Base-by-base conservation (phyloP, 768 basidiomycete species). In the Paxillus rubicundulus region DNA sequence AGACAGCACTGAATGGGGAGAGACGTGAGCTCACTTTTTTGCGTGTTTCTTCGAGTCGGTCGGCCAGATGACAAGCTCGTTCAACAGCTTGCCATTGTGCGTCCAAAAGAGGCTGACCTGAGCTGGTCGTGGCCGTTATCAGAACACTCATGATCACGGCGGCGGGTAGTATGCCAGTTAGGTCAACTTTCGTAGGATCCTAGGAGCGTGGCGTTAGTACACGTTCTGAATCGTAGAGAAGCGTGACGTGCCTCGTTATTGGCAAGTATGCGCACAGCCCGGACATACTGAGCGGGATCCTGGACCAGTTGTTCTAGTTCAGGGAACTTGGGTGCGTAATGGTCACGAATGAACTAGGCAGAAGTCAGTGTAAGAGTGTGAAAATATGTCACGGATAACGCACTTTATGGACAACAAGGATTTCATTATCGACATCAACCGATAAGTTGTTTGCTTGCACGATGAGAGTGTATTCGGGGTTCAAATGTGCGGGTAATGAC, bases 391-490 rank as follows among this genome's bases (percentile, higher is more conserved):
- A 41, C 49, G 14, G 32, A 24, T 36, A 13, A 64, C 71, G 57
- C 61, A 81, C 93, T 79, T 99, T 99, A 75, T 99, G 92, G 1
- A 99, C 95, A 30, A 99, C 79, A 33, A 99, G 77, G 49, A 98
- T 92, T 70, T 99, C 97, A 61, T 99, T 99, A 72, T 99, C 97
- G 5, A 98, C 86, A 62, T 99, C 97, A 39, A 99, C 97, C 2
- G 94, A 92, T 52, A 98, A 76, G 70, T 99, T 99, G 75, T 99
- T 99, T 21, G 97, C 92, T 61, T 93, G 86, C 5, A 99, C 97
- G 62, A 98, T 98, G 55, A 98, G 77, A 56, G 87, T 84, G 74
- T 99, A 99, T 70, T 99, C 97, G 1, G 93, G 91, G 66, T 96
- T 95, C 55, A 93, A 78, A 66, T 92, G 89, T 2, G 90, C 86